Evolutionary conservation across 352 stramenopile species (phyloP), one percentile per base, ranked within the genome.

Genomic region (Pythium volutum): DNA sequence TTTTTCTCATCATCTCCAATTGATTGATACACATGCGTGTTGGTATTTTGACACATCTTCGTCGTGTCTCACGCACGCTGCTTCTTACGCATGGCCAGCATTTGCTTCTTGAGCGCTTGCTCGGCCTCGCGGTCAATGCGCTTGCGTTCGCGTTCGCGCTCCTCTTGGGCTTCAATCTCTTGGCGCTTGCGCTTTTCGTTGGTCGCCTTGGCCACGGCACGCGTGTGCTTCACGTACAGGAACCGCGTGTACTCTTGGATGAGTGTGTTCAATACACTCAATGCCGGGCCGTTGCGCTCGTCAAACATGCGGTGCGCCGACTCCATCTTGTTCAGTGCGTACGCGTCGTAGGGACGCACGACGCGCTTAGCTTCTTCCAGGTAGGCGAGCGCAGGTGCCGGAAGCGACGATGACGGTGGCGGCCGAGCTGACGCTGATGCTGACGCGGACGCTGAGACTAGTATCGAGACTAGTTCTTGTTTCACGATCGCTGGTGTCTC

Each of bases 171-270:
- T 56, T 87, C 76, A 34, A 88, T 71, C 59, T 90, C 77, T 22
- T 83, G 73, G 14, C 80, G 81, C 58, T 88, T 87, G 43, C 81
- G 75, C 55, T 90, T 88, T 41, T 93, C 80, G 45, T 74, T 75
- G 29, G 70, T 66, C 7, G 76, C 84, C 48, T 91, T 93, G 43
- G 89, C 84, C 23, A 81, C 75, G 0, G 84, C 81, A 12, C 81
- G 81, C 18, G 77, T 84, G 70, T 95, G 85, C 60, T 95, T 95
- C 45, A 87, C 75, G 67, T 91, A 89, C 55, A 95, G 57, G 56
- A 91, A 89, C 14, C 83, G 83, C 48, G 86, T 95, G 72, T 93
- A 95, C 61, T 95, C 86, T 36, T 91, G 77, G 5, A 87, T 76
- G 34, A 95, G 70, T 58, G 81, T 84, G 29, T 76, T 76, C 48